Evolutionary conservation across 805 yeast species (phyloP).

Genomic region (Metschnikowia amazonensis): DNA sequence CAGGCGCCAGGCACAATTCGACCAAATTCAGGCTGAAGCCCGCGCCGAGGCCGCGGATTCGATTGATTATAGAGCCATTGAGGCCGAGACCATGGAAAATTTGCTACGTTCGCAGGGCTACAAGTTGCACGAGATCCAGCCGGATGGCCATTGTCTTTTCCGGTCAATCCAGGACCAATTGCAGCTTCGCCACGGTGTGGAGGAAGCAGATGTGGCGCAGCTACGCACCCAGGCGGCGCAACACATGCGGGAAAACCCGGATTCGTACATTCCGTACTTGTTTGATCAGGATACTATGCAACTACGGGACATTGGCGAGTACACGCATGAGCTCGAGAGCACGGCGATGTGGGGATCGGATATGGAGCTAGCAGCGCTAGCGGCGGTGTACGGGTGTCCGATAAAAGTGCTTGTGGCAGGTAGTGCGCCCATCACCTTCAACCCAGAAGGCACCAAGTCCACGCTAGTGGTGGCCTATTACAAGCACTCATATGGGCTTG

Average conservation of each 20-base stretch:
- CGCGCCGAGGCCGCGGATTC: constrained; percentile 58
- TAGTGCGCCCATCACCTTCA: constrained; percentile 58
- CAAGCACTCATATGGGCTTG: constrained; percentile 81
- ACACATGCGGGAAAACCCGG: constrained; percentile 59
- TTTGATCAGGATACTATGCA: constrained; percentile 74
- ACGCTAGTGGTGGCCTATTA: constrained; percentile 74
- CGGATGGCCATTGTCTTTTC: constrained; percentile 94
- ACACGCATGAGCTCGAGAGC: constrained; percentile 61
- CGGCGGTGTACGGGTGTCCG: constrained; percentile 67
- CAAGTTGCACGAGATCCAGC: constrained; percentile 64
- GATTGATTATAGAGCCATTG: constrained; percentile 69
- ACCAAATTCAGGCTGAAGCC: constrained; percentile 63
- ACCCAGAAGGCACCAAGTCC: constrained; percentile 52
- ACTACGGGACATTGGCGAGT: constrained; percentile 60
- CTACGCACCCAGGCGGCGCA: constrained; percentile 63
- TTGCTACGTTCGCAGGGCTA: constrained; percentile 49
- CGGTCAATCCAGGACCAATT: constrained; percentile 83
- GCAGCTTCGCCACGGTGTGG: constrained; percentile 41
- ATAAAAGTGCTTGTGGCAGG: constrained; percentile 79
- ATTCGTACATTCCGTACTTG: constrained; percentile 75
- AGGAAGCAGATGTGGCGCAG: constrained; percentile 39
- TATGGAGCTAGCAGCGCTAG: constrained; percentile 79
- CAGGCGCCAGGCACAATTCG: constrained; percentile 66
- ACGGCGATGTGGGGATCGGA: constrained; percentile 98
- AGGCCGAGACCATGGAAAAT: constrained; percentile 58